A percentile compares a stretch with the other conserved stretches of the same genome.
These are phyloP conservation scores for Lanmaoa pseudosensibilis DNA, from an alignment of 768 basidiomycete species.

Conservation along the genomic window DNA sequence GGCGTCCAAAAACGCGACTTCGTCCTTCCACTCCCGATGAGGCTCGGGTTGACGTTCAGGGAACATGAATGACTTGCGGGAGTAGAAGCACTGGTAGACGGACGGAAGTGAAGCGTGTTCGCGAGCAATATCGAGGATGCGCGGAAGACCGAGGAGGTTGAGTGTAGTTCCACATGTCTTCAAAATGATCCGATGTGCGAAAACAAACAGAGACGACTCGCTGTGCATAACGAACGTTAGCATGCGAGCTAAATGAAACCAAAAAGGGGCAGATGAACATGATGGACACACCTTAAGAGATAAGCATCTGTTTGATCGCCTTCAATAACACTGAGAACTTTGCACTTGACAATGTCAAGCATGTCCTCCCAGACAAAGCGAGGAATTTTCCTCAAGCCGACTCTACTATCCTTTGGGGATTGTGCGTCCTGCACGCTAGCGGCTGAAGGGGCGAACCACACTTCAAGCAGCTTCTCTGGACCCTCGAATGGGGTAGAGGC, in stretches of 20 bases:
- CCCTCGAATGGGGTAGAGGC: slow-evolving; percentile 76
- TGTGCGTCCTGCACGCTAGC: slow-evolving; percentile 52
- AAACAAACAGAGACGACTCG: slow-evolving; percentile 96
- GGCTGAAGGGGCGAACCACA: slow-evolving; percentile 91
- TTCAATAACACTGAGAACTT: slow-evolving; percentile 86
- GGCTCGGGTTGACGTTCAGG: slow-evolving; percentile 93
- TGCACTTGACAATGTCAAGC: slow-evolving; percentile 95
- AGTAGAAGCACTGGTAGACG: slow-evolving; percentile 95
- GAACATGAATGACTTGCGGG: slow-evolving; percentile 98
- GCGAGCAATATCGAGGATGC: slow-evolving; percentile 91
- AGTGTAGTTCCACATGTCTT: slow-evolving; percentile 99
- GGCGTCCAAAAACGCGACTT: slow-evolving; percentile 88
- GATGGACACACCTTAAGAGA: slow-evolving; percentile 75
- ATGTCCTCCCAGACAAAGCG: slow-evolving; percentile 91
- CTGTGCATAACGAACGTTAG: slow-evolving; percentile 43
- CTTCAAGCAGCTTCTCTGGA: slow-evolving; percentile 92
- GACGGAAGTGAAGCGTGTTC: slow-evolving; percentile 60
- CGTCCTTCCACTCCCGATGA: slow-evolving; percentile 90
- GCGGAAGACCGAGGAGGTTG: slow-evolving; percentile 91
- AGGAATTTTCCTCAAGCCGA: slow-evolving; percentile 76
- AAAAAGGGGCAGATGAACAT: background rate
- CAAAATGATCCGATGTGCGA: slow-evolving; percentile 92
- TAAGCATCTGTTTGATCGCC: slow-evolving; percentile 95
- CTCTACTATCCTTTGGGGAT: slow-evolving; percentile 41
- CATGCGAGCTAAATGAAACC: slow-evolving; percentile 4